Base-by-base conservation (phyloP, 306 rosid species). In the Inga oerstediana region DNA sequence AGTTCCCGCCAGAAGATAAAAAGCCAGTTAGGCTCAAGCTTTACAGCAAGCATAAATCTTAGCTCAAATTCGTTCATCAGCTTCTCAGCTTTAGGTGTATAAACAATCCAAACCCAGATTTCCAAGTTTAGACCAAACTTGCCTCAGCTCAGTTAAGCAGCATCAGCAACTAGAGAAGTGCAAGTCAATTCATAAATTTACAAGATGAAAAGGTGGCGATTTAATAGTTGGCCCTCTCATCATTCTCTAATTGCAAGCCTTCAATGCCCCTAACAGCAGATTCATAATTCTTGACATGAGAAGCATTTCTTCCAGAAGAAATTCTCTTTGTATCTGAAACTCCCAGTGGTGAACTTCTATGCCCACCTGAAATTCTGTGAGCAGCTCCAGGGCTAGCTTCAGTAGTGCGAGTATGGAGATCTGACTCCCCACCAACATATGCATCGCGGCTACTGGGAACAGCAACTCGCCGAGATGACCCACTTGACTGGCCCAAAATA, bases 211-310 rank as follows among this genome's bases (percentile, higher is more conserved):
- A 78, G 78, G 79, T 9, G 67, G 46, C 80, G 64, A 77, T 65
- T 87, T 83, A 93, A 71, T 85, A 75, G 70, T 82, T 91, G 68
- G 84, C 88, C 85, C 90, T 93, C 88, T 88, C 94, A 1, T 93
- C 93, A 68, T 83, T 88, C 72, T 92, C 98, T 79, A 94, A 72
- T 62, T 89, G 97, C 86, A 92, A 88, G 72, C 90, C 75, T 76
- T 92, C 97, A 35, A 93, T 89, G 81, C 97, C 98, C 86, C 86
- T 90, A 69, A 94, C 84, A 10, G 97, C 90, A 22, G 87, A 81
- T 68, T 92, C 97, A 49, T 89, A 89, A 85, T 88, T 93, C 90
- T 90, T 91, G 76, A 45, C 75, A 65, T 85, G 88, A n/a, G 94
- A 78, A 58, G 87, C 80, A 72, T 80, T 87, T 88, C 92, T 91